phyloP scores from a whole-genome alignment of 2,329 filamentous ascomycete species.

The Claviceps sorghi region DNA sequence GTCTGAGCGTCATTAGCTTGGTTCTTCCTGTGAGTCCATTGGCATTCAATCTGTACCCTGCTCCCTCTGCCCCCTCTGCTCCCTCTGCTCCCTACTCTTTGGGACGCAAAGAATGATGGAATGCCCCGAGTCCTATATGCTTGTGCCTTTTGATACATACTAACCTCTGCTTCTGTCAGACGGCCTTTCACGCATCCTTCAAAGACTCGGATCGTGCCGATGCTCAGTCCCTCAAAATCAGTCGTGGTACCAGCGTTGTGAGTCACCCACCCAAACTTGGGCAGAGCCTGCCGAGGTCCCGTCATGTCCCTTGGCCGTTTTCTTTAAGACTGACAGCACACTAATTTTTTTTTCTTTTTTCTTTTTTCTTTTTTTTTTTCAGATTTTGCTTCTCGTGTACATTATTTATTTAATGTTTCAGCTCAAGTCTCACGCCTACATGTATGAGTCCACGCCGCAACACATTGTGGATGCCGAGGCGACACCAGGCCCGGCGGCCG shows the following conservation, averaged over 20 bases:
- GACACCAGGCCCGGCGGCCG: slow-evolving; percentile 68
- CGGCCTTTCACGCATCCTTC: slow-evolving; percentile 86
- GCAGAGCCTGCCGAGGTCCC: too few relatives aligned
- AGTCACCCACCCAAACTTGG: slow-evolving; percentile 18
- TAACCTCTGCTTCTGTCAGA: slow-evolving; percentile 30
- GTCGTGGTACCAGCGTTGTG: slow-evolving; percentile 76
- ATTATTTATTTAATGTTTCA: slow-evolving; percentile 76
- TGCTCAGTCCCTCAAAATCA: slow-evolving; percentile 62
- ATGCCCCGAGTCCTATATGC: too few relatives aligned
- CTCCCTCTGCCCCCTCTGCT: too few relatives aligned
- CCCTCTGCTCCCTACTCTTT: too few relatives aligned
- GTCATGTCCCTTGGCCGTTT: too few relatives aligned
- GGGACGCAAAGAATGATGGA: too few relatives aligned
- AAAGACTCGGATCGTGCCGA: slow-evolving; percentile 47
- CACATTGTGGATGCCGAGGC: slow-evolving; percentile 86
- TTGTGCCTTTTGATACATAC: slow-evolving; percentile 20
- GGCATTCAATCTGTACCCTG: too few relatives aligned
- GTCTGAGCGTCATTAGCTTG: slow-evolving; percentile 78
- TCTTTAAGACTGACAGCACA: neutral
- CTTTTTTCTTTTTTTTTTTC: neutral
- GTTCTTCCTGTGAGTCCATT: slow-evolving; percentile 62
- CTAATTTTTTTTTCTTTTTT: too few relatives aligned
- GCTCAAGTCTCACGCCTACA: slow-evolving; percentile 79
- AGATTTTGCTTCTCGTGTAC: slow-evolving; percentile 70
- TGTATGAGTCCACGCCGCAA: slow-evolving; percentile 86